Evolutionary conservation across 768 basidiomycete species (phyloP).

Genomic region (Phaeotremella fagi): DNA sequence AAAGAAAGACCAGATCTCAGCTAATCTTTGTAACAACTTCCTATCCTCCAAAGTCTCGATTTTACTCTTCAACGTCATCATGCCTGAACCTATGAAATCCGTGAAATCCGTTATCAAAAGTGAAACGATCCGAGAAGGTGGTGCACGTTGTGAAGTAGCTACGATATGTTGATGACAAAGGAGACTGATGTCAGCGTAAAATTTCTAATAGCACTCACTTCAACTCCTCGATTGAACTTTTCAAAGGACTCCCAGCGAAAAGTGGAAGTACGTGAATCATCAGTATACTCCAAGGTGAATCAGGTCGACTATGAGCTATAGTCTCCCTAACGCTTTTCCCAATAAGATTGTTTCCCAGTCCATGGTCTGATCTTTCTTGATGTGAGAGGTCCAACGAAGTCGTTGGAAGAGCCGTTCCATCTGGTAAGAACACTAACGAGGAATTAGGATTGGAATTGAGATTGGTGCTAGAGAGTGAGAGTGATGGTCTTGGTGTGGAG

Average conservation of each 20-base stretch:
- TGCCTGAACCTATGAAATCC: conserved; percentile 78
- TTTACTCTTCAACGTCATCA: conserved; percentile 87
- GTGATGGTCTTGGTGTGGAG: conserved; percentile 11
- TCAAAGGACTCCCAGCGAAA: conserved; percentile 84
- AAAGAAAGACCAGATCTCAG: conserved; percentile 90
- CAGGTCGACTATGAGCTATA: conserved; percentile 39
- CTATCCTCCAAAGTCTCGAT: conserved; percentile 71
- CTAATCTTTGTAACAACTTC: conserved; percentile 67
- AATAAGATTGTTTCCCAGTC: background rate
- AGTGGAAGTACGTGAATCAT: conserved; percentile 84
- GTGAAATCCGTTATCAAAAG: conserved; percentile 72
- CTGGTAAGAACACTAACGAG: conserved; percentile 23
- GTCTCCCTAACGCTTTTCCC: conserved; percentile 24
- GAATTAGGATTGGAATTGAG: too few relatives aligned
- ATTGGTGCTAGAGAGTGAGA: conserved; percentile 18
- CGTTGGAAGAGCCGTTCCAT: conserved; percentile 26
- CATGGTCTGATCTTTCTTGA: background rate
- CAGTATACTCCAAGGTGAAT: conserved; percentile 69
- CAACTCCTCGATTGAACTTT: conserved; percentile 83
- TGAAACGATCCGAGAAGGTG: conserved; percentile 64
- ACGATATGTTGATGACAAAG: conserved; percentile 40
- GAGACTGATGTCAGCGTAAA: background rate
- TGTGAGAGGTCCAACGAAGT: too few relatives aligned
- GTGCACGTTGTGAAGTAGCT: conserved; percentile 32
- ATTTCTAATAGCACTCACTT: conserved; percentile 52